phyloP scores from a whole-genome alignment of 441 rosid species.

The Cnidoscolus chayamansa region DNA sequence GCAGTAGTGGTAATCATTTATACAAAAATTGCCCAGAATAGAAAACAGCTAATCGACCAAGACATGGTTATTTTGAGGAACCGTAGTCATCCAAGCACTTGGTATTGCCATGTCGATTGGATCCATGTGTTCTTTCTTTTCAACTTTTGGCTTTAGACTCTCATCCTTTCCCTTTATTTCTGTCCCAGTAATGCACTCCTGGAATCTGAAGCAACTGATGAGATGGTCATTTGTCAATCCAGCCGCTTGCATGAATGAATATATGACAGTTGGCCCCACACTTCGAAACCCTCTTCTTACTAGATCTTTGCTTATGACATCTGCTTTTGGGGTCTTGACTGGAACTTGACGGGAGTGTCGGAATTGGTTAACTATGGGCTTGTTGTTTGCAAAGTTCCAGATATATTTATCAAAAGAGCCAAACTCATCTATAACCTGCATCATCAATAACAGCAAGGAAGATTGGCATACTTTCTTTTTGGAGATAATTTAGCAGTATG shows the following conservation, averaged over 20 bases:
- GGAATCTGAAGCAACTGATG: conserved; percentile 61
- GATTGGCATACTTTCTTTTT: not conserved
- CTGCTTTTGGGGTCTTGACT: conserved; percentile 67
- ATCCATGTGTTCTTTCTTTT: conserved; percentile 19
- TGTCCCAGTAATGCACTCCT: conserved; percentile 43
- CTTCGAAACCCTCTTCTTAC: conserved; percentile 69
- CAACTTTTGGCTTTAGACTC: conserved; percentile 14
- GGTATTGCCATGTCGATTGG: conserved; percentile 4
- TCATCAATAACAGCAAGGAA: conserved; percentile 21
- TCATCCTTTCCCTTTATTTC: conserved; percentile 37
- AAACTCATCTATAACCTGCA: conserved; percentile 65
- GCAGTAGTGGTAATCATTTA: conserved; percentile 5
- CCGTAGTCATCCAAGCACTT: not conserved
- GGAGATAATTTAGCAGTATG: not conserved
- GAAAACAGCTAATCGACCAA: not conserved
- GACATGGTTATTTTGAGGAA: not conserved
- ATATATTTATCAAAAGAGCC: conserved; percentile 64
- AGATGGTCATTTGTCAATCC: conserved; percentile 72
- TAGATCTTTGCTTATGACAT: conserved; percentile 61
- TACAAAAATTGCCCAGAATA: not conserved
- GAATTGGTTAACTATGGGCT: conserved; percentile 55
- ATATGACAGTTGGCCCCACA: conserved; percentile 62
- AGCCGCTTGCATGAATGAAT: conserved; percentile 68
- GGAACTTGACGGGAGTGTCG: conserved; percentile 71
- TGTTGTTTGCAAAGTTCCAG: conserved; percentile 67